Base-by-base conservation (phyloP, 2,329 filamentous ascomycete species). In the Arthrobotrys pseudoclavata region DNA sequence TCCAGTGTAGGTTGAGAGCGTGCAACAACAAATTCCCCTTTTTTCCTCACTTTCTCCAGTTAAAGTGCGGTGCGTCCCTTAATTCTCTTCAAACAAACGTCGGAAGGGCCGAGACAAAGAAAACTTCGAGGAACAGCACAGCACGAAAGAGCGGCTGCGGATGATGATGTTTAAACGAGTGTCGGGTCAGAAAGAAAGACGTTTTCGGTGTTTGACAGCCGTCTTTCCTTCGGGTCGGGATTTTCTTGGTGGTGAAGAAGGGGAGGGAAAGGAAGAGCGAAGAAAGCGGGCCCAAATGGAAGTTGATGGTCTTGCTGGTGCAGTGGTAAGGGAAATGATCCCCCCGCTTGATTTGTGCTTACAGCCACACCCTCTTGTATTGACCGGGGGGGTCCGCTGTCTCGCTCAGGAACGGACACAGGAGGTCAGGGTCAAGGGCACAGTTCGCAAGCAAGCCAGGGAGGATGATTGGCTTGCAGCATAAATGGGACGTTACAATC, bases 391-490 rank as follows among this genome's bases (percentile, higher is more conserved):
- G 20, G 29, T 7, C 34, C 62, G 60, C 18, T 76, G 63, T 75
- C 63, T 68, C 47, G 70, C 52, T 60, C 40, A 74, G 57, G 64
- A 70, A 70, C 47, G 72, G 60, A 77, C 53, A 63, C 62, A 66
- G 40, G 42, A 45, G 42, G 42, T 45, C 42, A 45, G 74, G 47
- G 26, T 50, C 42, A 57, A 61, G 53, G 31, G 57, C 42, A 62
- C 34, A 26, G 34, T 22, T 62, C 26, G 52, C 52, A 20, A 42
- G 42, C 45, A 20, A 34, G 31, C 31, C 31, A 34, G 31, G 71
- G 64, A 63, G 37, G 64, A 52, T 76, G 72, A 76, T 76, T 76
- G 72, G 72, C 72, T 69, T 70, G 63, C 63, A 31, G 20, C 45
- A 37, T 26, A 69, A 68, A 66, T 69, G 53, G 50, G 29, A 61